Evolutionary conservation across 2,329 filamentous ascomycete genomes (phyloP).

Genomic region (Neoarthrinium moseri): DNA sequence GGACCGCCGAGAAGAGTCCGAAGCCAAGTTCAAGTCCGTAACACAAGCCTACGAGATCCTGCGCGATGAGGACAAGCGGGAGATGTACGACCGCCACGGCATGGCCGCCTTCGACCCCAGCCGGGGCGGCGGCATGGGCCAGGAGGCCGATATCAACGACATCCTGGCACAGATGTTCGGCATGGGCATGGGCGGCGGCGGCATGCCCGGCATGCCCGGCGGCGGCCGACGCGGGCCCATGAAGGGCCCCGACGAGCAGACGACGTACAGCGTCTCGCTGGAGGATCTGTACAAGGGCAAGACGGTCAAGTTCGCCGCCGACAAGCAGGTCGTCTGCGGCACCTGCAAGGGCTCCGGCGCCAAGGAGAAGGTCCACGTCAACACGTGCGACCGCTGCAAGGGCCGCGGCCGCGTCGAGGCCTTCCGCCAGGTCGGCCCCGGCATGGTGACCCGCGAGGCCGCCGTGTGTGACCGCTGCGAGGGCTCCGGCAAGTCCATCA

Average conservation of each 20-base stretch:
- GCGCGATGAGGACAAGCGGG: conserved; percentile 88
- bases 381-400: conserved; percentile 80
- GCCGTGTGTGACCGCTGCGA: conserved; percentile 80
- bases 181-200: conserved; percentile 54
- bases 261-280: conserved; percentile 84
- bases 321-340: conserved; percentile 87
- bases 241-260: conserved; percentile 80
- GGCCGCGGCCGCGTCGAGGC: conserved; percentile 76
- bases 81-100: conserved; percentile 89
- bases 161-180: conserved; percentile 92
- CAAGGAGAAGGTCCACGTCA: conserved; percentile 85
- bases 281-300: conserved; percentile 99
- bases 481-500: conserved; percentile 82
- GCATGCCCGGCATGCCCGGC: conserved; percentile 37
- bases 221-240: conserved; percentile 58
- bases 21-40: conserved; percentile 88
- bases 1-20: conserved; percentile 78
- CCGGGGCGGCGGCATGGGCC: conserved; percentile 60
- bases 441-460: conserved; percentile 78
- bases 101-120: conserved; percentile 92
- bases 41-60: conserved; percentile 98
- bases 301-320: conserved; percentile 93
- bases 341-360: conserved; percentile 87
- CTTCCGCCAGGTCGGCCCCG: conserved; percentile 80
- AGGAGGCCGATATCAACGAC: conserved; percentile 85